phyloP scores from a whole-genome alignment of 345 rosid genomes.

The Aethionema arabicum region DNA sequence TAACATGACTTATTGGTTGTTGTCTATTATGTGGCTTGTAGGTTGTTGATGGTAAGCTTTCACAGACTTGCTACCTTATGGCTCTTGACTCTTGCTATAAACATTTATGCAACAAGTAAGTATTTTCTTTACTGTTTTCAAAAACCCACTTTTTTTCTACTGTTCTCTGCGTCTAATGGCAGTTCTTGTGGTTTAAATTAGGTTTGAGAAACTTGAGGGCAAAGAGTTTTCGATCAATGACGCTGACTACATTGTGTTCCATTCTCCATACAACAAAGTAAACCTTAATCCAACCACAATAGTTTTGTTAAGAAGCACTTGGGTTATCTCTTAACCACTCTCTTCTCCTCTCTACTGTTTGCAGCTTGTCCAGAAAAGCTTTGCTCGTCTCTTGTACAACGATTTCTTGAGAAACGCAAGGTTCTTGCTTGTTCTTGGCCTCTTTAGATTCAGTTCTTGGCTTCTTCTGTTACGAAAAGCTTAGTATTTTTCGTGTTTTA shows the following conservation, averaged over 20 bases:
- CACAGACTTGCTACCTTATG: conserved; percentile 98
- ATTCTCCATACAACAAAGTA: conserved; percentile 99
- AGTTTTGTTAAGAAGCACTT: conserved; percentile 8
- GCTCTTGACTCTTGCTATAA: conserved; percentile 95
- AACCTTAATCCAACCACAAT: conserved; percentile 5
- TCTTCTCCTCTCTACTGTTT: conserved; percentile 26
- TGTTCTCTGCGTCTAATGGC: conserved; percentile 3
- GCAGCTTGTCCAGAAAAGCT: conserved; percentile 99
- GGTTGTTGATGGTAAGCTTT: conserved; percentile 99
- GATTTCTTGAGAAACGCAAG: conserved; percentile 87
- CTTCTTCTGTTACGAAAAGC: conserved; percentile 3
- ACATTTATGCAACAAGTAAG: conserved; percentile 79
- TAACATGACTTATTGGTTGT: neutral
- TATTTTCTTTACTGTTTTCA: conserved; percentile 8
- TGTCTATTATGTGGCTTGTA: conserved; percentile 34
- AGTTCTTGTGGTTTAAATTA: conserved; percentile 34
- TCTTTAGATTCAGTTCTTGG: conserved; percentile 1
- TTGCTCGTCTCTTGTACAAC: conserved; percentile 81
- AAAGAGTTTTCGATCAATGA: conserved; percentile 79
- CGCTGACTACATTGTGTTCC: conserved; percentile 83
- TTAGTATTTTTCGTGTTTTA: conserved; percentile 16
- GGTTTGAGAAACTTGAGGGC: conserved; percentile 83
- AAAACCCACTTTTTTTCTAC: conserved; percentile 11
- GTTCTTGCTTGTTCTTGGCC: conserved; percentile 29
- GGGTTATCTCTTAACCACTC: conserved; percentile 17